phyloP scores from a whole-genome alignment of 1,139 yeast species.

The Taphrina populina region DNA sequence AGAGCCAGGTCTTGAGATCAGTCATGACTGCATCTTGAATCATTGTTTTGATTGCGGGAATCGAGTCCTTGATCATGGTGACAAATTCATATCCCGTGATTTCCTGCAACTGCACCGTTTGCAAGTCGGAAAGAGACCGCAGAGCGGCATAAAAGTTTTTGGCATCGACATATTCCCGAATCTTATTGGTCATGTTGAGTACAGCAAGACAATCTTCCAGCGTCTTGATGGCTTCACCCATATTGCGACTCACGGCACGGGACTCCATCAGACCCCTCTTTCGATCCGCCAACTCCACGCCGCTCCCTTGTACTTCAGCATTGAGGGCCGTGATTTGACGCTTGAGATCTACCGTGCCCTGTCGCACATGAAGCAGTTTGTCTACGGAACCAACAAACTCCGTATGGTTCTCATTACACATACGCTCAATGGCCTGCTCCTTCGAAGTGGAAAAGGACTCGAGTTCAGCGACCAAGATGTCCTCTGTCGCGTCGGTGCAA shows the following conservation, averaged over 20 bases:
- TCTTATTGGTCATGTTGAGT: constrained; percentile 79
- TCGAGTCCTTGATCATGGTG: constrained; percentile 57
- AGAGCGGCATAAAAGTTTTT: constrained; percentile 83
- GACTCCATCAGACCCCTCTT: constrained; percentile 43
- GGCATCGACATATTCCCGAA: constrained; percentile 73
- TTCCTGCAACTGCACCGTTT: constrained; percentile 63
- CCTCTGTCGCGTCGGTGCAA: constrained; percentile 20
- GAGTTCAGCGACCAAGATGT: constrained; percentile 12
- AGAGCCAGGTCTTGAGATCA: constrained; percentile 68
- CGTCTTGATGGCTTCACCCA: constrained; percentile 46
- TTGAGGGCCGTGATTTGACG: constrained; percentile 55
- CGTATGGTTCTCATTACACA: constrained; percentile 30
- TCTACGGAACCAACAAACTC: constrained; percentile 54
- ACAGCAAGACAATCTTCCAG: constrained; percentile 67
- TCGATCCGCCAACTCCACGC: constrained; percentile 51
- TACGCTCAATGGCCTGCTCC: constrained; percentile 27
- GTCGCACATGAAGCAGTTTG: constrained; percentile 58
- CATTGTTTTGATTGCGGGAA: constrained; percentile 72
- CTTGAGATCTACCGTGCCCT: constrained; percentile 56
- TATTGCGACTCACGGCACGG: constrained; percentile 43
- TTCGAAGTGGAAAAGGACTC: constrained; percentile 19
- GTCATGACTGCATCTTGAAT: constrained; percentile 78
- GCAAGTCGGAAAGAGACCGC: constrained; percentile 66
- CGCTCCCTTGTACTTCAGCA: constrained; percentile 59
- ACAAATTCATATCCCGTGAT: constrained; percentile 77